Evolutionary conservation across 352 stramenopile genomes (phyloP), one percentile per base, ranked within the genome.

Genomic region (Globisporangium middletonii): DNA sequence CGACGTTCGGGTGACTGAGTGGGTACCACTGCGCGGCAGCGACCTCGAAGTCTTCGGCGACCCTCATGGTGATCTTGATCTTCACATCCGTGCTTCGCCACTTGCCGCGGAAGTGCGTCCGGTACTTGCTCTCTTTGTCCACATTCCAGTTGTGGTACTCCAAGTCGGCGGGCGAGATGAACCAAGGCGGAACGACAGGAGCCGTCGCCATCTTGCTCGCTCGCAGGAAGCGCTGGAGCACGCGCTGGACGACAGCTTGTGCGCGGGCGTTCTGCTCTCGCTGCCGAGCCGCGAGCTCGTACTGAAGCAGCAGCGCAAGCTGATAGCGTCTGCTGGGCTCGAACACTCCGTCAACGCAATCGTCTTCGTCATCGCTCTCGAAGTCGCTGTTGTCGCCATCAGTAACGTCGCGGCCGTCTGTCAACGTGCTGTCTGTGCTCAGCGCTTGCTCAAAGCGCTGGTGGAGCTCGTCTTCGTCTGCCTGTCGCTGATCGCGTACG

Each of bases 1-100:
- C 18, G 26, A 59, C 42, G n/a, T 59, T 51, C 23, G 43, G 43
- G 8, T 59, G 54, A 6, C 15, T 59, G 3, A 53, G 54, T 6
- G 44, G 1, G 54, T 47, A 48, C 54, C 44, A 60, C 8, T 27
- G 2, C 1, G 6, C n/a, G 0, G 13, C 53, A 16, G 43, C 27
- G 23, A 3, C 27, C 9, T 15, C 12, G 11, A 57, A 50, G 6
- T 28, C 26, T 30, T 50, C 16, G 11, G 23, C 2, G 13, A 11
- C 19, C 15, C 4, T 19, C 37, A 11, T 23, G 30, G 23, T 4
- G 16, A 5, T 48, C 3, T 30, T 27, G 27, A 57, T 28, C 26
- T 18, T 51, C 19, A 37, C 53, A 3, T 44, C n/a, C 9, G 42
- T 58, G 3, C 27, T 38, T 6, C 33, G 30, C 43, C 53, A 58